These are phyloP conservation scores for Beauveria asiatica DNA, from an alignment of 2,329 filamentous ascomycete species.

Conservation along the genomic window DNA sequence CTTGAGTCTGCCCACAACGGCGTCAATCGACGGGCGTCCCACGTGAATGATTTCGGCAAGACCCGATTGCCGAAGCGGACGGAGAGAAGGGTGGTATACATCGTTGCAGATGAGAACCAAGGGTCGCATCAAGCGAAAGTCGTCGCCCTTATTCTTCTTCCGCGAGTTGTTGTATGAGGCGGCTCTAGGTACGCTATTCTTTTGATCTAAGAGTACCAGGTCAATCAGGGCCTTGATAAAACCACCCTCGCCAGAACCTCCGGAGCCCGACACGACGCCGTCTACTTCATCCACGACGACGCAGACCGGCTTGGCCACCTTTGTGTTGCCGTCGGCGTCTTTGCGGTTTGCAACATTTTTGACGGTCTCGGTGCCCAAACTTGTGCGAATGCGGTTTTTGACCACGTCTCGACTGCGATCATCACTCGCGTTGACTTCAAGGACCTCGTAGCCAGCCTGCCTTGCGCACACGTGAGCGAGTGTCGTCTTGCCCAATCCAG, in stretches of 20 bases:
- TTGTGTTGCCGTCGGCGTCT: slow-evolving; percentile 48
- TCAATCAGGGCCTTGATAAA: slow-evolving; percentile 95
- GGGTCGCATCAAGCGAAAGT: slow-evolving; percentile 78
- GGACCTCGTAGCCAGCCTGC: slow-evolving; percentile 91
- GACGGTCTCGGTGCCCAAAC: slow-evolving; percentile 88
- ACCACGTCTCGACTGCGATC: slow-evolving; percentile 87
- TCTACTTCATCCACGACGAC: slow-evolving; percentile 96
- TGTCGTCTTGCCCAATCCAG: slow-evolving; percentile 91
- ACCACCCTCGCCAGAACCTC: slow-evolving; percentile 74
- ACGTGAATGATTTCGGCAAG: slow-evolving; percentile 88
- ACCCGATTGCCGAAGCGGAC: slow-evolving; percentile 74
- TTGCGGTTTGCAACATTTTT: slow-evolving; percentile 59
- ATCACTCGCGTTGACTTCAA: slow-evolving; percentile 97
- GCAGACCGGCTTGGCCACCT: slow-evolving; percentile 77
- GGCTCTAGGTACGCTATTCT: slow-evolving; percentile 44
- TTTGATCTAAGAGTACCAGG: slow-evolving; percentile 76
- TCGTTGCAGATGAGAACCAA: slow-evolving; percentile 96
- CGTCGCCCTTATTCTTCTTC: slow-evolving; percentile 70
- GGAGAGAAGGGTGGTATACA: slow-evolving; percentile 82
- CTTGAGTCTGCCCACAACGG: slow-evolving; percentile 74
- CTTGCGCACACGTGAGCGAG: slow-evolving; percentile 90
- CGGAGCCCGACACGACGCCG: slow-evolving; percentile 76
- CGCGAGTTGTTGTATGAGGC: slow-evolving; percentile 16
- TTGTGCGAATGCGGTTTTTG: slow-evolving; percentile 82
- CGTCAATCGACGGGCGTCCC: slow-evolving; percentile 78